Base-by-base conservation (phyloP, 805 yeast genomes). In the Candida michaelii region DNA sequence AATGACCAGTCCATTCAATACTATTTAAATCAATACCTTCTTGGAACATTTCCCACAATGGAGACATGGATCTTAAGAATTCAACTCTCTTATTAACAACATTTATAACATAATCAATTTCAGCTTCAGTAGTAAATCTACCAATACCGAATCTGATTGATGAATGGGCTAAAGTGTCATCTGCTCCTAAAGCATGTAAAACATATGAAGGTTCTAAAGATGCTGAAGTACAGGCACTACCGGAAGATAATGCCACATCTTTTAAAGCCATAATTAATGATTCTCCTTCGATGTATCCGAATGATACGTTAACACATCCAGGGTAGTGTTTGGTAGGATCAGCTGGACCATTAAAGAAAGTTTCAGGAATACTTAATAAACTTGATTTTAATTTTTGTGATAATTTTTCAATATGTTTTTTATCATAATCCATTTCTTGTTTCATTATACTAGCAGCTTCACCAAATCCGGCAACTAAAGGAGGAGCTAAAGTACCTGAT, bases 21-120 rank as follows among this genome's bases (percentile, higher is more conserved):
- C 95, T 77, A 58, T 85, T 79, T 63, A 93, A 74, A 61, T 93
- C 99, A 57, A 93, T 91, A 53, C 99, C 99, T 52, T 93, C 98
- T 67, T 93, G 96, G 44, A 89, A 96, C 98, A 93, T 90, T 71
- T 93, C 99, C 98, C 98, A 93, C 56, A 93, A 74, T 37, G 99
- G 99, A 44, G 93, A 82, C 68, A 93, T 75, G 59, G 89, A 91
- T 67, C 99, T 81, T 61, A 93, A 77, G 68, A 89, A 89, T 50
- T 82, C 83, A 42, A 93, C 98, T 66, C 97, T 81, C 62, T 88
- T 90, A 43, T 80, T 74, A 45, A 93, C 88, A 11, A 97, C 96
- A 45, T 84, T 73, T 50, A 93, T 76, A 37, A 93, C 99, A 60
- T 90, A 93, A 61, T 93, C 98, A 41, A 93, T 79, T 68, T 93